Percentiles rank a stretch among this genome's conserved stretches.
Conservation (phyloP, 2,329 filamentous ascomycete genomes). For the Cladobotryum mycophilum region DNA sequence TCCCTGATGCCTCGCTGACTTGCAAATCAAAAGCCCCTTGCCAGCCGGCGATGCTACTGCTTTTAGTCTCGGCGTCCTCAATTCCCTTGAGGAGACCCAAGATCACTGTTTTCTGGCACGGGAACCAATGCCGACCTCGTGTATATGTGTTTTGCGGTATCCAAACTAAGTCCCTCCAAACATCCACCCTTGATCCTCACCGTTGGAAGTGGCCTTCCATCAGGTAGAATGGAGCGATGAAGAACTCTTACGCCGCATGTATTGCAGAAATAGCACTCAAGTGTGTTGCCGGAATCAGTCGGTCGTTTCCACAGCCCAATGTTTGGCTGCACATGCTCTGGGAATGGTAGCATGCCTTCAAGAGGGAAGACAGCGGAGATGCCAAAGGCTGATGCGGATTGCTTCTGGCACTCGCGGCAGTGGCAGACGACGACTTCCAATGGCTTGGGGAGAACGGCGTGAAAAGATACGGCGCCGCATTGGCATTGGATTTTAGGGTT, state of each 20-base stretch:
- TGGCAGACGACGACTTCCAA: constrained; percentile 38
- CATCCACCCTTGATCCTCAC: constrained; percentile 43
- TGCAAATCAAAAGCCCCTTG: no score
- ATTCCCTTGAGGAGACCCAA: constrained; percentile 13
- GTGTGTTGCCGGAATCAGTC: constrained; percentile 34
- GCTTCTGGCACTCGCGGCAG: constrained; percentile 40
- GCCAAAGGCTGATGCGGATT: constrained; percentile 40
- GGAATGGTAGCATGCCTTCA: constrained; percentile 34
- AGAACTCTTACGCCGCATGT: constrained; percentile 41
- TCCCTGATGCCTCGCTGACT: no score
- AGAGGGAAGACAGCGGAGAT: constrained; percentile 38
- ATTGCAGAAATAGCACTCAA: constrained; percentile 39
- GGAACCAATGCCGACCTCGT: constrained; percentile 37
- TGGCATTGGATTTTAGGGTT: constrained; percentile 30
- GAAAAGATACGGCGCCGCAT: constrained; percentile 33
- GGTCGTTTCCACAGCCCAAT: constrained; percentile 33
- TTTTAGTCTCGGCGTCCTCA: not conserved
- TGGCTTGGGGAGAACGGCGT: constrained; percentile 28
- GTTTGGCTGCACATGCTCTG: constrained; percentile 24
- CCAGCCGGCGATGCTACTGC: no score
- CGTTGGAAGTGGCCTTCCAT: constrained; percentile 31
- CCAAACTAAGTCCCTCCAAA: constrained; percentile 35
- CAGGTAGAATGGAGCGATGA: constrained; percentile 34
- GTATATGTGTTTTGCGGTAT: constrained; percentile 39
- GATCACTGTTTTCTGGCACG: constrained; percentile 32